Conservation (phyloP, 2,329 filamentous ascomycete species). For the Botrytis sinoallii region DNA sequence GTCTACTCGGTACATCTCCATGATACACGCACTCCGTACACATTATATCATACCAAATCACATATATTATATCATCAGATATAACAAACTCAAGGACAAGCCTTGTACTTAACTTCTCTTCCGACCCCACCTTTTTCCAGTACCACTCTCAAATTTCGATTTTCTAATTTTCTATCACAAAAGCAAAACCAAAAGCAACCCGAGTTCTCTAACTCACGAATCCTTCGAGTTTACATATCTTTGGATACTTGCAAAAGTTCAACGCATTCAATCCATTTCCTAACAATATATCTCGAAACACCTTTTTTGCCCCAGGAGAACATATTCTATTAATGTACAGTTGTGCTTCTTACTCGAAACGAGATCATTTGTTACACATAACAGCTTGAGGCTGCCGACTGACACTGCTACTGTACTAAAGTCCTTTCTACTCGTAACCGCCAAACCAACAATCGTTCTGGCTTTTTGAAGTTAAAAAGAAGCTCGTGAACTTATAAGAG, state of each 20-base stretch:
- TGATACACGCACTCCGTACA: not conserved
- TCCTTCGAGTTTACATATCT: not conserved
- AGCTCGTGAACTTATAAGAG: conserved; percentile 4
- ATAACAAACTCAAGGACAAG: not conserved
- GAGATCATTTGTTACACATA: not conserved
- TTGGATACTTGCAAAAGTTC: not conserved
- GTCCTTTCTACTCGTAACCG: not conserved
- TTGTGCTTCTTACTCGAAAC: not conserved
- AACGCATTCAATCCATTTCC: not conserved
- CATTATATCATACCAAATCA: not conserved
- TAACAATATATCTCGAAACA: not conserved
- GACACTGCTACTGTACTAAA: not conserved
- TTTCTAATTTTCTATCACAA: conserved; percentile 9
- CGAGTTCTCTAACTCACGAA: not conserved
- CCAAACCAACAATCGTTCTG: conserved; percentile 6
- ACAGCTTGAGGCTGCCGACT: not conserved
- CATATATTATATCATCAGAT: not conserved
- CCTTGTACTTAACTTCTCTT: not conserved
- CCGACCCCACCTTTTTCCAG: conserved; percentile 7
- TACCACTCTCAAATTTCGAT: not conserved
- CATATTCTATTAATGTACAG: not conserved
- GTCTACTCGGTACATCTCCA: not conserved
- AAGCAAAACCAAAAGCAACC: not conserved
- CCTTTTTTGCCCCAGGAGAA: not conserved
- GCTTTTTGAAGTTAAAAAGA: not conserved